Evolutionary conservation across 2,329 filamentous ascomycete genomes (phyloP).

Genomic region (Ustilaginoidea virens): DNA sequence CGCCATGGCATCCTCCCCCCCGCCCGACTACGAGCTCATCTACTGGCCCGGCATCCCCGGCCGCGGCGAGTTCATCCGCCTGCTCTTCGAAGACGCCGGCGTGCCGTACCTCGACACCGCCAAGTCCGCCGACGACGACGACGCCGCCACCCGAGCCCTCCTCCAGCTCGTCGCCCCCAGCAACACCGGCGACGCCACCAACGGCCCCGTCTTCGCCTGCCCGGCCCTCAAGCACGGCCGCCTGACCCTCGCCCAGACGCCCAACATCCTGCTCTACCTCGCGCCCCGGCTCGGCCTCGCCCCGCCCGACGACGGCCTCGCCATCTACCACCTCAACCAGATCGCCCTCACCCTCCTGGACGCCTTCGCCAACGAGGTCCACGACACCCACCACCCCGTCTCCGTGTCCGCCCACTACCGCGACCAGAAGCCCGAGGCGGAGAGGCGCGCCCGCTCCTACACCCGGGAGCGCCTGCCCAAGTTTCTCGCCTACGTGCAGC

Average conservation of each 20-base stretch:
- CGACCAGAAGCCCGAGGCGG: slow-evolving; percentile 55
- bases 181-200: slow-evolving; percentile 34
- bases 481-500: slow-evolving; percentile 56
- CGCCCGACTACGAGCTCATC: slow-evolving; percentile 50
- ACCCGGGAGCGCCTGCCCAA: slow-evolving; percentile 51
- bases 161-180: slow-evolving; percentile 27
- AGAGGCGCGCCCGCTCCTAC: slow-evolving; percentile 41
- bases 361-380: slow-evolving; percentile 51
- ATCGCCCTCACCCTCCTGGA: slow-evolving; percentile 58
- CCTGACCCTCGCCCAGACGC: slow-evolving; percentile 50
- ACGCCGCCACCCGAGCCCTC: slow-evolving; percentile 34
- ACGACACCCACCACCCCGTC: slow-evolving; percentile 64
- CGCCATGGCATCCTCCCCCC: too few species aligned
- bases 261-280: slow-evolving; percentile 60
- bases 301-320: slow-evolving; percentile 23
- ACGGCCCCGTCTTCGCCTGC: slow-evolving; percentile 51
- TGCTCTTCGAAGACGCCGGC: slow-evolving; percentile 54
- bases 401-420: slow-evolving; percentile 48
- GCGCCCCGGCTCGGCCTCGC: slow-evolving; percentile 43
- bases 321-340: slow-evolving; percentile 42
- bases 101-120: slow-evolving; percentile 46
- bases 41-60: slow-evolving; percentile 62
- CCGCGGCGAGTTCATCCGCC: slow-evolving; percentile 58
- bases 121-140: slow-evolving; percentile 27
- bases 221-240: slow-evolving; percentile 49